Evolutionary conservation across 805 yeast genomes (phyloP).

Genomic region (Starmerella stigmatis): DNA sequence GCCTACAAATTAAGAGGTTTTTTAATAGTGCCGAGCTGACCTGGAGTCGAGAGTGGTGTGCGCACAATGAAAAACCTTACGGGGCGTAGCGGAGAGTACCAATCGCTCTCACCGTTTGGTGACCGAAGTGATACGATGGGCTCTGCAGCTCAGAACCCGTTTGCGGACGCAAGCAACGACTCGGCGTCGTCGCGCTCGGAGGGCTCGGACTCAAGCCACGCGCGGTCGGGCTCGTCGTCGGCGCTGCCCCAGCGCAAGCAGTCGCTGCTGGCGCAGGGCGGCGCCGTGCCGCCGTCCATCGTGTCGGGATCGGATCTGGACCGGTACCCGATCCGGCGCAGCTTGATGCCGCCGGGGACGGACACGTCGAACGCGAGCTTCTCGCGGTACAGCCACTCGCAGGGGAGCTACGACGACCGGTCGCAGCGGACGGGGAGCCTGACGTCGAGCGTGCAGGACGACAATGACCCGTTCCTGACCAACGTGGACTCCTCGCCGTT

Average conservation of each 20-base stretch:
- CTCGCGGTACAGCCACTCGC: slow-evolving; percentile 18
- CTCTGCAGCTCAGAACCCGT: slow-evolving; percentile 25
- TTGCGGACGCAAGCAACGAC: slow-evolving; percentile 24
- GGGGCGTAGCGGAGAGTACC: slow-evolving; percentile 18
- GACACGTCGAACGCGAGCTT: slow-evolving; percentile 16
- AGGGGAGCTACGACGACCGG: slow-evolving; percentile 13
- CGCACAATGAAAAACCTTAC: slow-evolving; percentile 18
- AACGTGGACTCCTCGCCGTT: slow-evolving; percentile 52
- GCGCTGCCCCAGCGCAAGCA: background rate
- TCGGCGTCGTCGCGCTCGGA: slow-evolving; percentile 17
- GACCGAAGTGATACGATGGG: slow-evolving; percentile 14
- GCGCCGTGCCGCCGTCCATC: slow-evolving; percentile 15
- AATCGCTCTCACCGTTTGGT: slow-evolving; percentile 19
- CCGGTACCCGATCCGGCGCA: slow-evolving; percentile 30
- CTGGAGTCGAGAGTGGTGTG: no score
- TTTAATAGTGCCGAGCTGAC: background rate
- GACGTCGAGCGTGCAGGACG: slow-evolving; percentile 19
- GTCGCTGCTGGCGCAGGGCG: background rate
- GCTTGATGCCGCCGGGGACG: slow-evolving; percentile 16
- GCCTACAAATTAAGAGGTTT: background rate
- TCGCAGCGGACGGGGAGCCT: slow-evolving; percentile 19
- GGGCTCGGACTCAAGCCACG: slow-evolving; percentile 12
- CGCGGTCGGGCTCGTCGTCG: slow-evolving; percentile 11
- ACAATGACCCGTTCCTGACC: slow-evolving; percentile 24
- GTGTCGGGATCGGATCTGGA: slow-evolving; percentile 28